Conservation (phyloP, 2,329 filamentous ascomycete species). For the Claviceps sp. region DNA sequence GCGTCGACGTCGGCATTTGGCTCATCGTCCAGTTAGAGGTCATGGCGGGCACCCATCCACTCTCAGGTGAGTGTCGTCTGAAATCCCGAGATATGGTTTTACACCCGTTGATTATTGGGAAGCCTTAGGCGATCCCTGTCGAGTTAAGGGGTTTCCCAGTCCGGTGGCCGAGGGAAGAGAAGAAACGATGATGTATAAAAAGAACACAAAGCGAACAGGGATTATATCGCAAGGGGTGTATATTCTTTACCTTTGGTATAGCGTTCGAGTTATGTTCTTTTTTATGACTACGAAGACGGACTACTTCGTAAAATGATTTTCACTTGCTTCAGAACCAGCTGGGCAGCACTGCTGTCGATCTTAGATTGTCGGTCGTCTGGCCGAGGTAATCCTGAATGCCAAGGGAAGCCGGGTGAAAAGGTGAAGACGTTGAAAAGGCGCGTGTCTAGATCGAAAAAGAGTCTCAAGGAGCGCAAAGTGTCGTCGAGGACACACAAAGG, state of each 20-base stretch:
- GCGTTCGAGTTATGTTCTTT: neutral
- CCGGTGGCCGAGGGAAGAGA: too few relatives aligned
- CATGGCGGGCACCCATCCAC: too few relatives aligned
- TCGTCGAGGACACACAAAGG: conserved; percentile 6
- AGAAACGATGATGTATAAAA: too few relatives aligned
- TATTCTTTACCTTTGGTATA: neutral
- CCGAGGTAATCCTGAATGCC: neutral
- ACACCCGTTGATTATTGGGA: too few relatives aligned
- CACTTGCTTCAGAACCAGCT: conserved; percentile 13
- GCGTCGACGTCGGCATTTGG: too few relatives aligned
- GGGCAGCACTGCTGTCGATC: conserved; percentile 7
- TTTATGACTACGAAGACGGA: neutral
- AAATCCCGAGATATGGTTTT: too few relatives aligned
- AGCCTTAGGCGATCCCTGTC: too few relatives aligned
- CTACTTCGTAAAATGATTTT: neutral
- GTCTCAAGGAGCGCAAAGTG: conserved; percentile 5
- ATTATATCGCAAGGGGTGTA: neutral
- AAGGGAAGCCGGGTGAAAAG: neutral
- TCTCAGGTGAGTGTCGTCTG: too few relatives aligned
- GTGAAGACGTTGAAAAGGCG: neutral
- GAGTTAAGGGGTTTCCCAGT: too few relatives aligned
- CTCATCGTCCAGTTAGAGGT: too few relatives aligned
- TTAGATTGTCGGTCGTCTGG: neutral
- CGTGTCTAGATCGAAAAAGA: neutral
- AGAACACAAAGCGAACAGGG: neutral